These are phyloP conservation scores for Saposhnikovia divaricata DNA, from an alignment of 129 eudicot genomes.

Conservation along the genomic window DNA sequence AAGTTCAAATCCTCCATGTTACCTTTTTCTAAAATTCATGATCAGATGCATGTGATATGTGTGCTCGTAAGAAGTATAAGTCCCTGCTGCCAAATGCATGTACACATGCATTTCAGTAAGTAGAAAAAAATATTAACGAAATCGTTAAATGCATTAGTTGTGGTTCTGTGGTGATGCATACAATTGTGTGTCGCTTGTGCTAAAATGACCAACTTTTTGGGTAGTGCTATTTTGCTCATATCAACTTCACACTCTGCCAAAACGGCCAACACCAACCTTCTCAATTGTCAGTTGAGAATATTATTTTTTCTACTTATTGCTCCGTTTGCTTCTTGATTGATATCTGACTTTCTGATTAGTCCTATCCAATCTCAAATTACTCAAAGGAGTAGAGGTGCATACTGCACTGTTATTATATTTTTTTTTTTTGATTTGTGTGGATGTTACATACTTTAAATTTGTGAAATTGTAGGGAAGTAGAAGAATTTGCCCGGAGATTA, in stretches of 20 bases:
- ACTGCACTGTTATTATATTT: not conserved
- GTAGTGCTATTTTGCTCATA: not conserved
- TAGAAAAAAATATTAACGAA: no score
- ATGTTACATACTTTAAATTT: not conserved
- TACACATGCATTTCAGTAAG: not conserved
- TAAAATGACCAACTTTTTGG: not conserved
- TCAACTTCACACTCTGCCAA: not conserved
- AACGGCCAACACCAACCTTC: not conserved
- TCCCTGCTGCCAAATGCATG: not conserved
- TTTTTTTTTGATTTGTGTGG: not conserved
- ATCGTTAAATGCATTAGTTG: not conserved
- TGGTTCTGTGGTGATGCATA: not conserved
- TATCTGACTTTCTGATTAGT: not conserved
- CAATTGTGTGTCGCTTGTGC: not conserved
- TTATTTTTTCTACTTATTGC: not conserved
- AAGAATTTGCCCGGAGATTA: slow-evolving; percentile 69
- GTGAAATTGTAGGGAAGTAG: slow-evolving; percentile 54
- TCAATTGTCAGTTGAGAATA: no score
- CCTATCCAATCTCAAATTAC: no score
- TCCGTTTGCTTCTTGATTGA: not conserved
- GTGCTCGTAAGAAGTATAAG: not conserved
- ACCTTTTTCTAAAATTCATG: not conserved
- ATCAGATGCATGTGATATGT: not conserved
- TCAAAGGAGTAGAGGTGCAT: not conserved
- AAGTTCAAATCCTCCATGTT: not conserved